phyloP scores from a whole-genome alignment of 1,139 yeast species.

The Pichia inconspicua region DNA sequence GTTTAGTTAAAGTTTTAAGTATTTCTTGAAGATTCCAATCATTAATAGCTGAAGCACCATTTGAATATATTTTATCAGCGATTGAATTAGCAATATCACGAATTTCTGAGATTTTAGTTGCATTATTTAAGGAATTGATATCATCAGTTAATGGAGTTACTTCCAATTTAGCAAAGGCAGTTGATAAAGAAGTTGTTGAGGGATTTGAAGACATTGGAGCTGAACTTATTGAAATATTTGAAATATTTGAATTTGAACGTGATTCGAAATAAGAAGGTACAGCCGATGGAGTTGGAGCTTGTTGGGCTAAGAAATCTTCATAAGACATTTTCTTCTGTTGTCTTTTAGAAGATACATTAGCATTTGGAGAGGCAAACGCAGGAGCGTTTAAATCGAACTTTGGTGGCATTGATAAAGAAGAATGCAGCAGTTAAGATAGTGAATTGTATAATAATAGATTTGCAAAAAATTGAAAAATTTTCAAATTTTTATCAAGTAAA shows the following conservation, averaged over 20 bases:
- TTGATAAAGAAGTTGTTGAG: conserved; percentile 63
- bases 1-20: conserved; percentile 56
- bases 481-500: not conserved
- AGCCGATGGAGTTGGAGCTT: conserved; percentile 11
- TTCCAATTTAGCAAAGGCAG: conserved; percentile 60
- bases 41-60: conserved; percentile 44
- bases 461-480: not conserved
- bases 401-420: conserved; percentile 22
- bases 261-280: conserved; percentile 14
- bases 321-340: conserved; percentile 19
- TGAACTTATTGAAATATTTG: conserved; percentile 20
- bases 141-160: conserved; percentile 62
- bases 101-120: conserved; percentile 56
- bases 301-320: conserved; percentile 23
- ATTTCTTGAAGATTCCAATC: conserved; percentile 64
- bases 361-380: conserved; percentile 16
- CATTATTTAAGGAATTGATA: conserved; percentile 48
- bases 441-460: too few relatives aligned
- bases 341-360: conserved; percentile 6
- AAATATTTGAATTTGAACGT: conserved; percentile 16
- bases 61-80: conserved; percentile 39
- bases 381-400: conserved; percentile 23
- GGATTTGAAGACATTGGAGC: conserved; percentile 25
- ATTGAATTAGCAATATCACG: conserved; percentile 54
- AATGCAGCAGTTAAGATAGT: not conserved